Evolutionary conservation across 192 early-diverging fungal species (phyloP).

Genomic region (Podila epigama): DNA sequence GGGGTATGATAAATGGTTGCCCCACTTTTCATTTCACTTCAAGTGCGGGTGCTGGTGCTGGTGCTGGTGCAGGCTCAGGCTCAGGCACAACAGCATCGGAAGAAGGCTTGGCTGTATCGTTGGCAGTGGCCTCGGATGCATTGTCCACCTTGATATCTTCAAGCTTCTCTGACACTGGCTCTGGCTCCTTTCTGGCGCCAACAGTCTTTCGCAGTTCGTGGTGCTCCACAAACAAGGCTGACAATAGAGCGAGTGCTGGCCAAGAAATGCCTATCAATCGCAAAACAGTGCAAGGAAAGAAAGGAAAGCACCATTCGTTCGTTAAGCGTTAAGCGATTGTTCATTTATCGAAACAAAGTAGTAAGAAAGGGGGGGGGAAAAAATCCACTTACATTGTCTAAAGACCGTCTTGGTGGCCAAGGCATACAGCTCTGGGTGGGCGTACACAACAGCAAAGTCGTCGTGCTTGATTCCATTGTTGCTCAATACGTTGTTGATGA

Average conservation of each 20-base stretch:
- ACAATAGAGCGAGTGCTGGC: slow-evolving; percentile 17
- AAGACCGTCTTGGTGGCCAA: slow-evolving; percentile 25
- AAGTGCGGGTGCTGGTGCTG: too few relatives aligned
- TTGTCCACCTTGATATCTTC: not conserved
- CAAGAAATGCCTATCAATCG: slow-evolving; percentile 28
- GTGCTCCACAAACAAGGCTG: slow-evolving; percentile 24
- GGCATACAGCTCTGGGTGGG: slow-evolving; percentile 23
- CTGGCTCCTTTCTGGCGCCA: slow-evolving; percentile 4
- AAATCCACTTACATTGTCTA: slow-evolving; percentile 15
- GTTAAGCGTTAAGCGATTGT: not conserved
- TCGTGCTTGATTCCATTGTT: slow-evolving; percentile 32
- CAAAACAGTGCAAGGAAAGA: not conserved
- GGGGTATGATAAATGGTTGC: not conserved
- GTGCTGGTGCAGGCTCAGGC: not conserved
- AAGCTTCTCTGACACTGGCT: not conserved
- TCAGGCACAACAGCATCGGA: not conserved
- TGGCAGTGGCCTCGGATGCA: too few relatives aligned
- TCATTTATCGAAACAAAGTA: not conserved
- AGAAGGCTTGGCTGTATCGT: too few relatives aligned
- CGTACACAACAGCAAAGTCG: slow-evolving; percentile 4
- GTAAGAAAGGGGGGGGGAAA: not conserved
- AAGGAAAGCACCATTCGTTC: not conserved
- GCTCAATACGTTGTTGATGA: slow-evolving; percentile 50
- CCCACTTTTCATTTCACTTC: not conserved
- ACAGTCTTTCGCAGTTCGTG: slow-evolving; percentile 29